phyloP scores from a whole-genome alignment of 2,329 filamentous ascomycete genomes.

The Penicillium sp. region DNA sequence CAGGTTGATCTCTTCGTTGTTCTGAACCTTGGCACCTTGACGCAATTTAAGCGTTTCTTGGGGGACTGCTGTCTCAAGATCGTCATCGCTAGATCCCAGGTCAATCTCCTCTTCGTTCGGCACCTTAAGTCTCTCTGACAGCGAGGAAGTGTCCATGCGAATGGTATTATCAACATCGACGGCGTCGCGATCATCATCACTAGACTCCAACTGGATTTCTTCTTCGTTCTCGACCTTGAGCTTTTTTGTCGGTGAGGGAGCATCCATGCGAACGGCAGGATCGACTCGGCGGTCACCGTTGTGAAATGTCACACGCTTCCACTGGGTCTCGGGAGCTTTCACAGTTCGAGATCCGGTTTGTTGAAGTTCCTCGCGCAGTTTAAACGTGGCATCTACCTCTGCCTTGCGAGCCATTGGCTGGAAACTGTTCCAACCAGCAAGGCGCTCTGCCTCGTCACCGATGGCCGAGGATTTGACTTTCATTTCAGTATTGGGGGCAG shows the following conservation, averaged over 20 bases:
- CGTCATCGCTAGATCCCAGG: conserved; percentile 29
- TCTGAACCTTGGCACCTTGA: neutral
- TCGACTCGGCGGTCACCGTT: neutral
- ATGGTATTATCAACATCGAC: neutral
- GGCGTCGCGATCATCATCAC: conserved; percentile 16
- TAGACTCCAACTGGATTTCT: conserved; percentile 42
- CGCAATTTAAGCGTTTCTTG: neutral
- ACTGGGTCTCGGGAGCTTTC: neutral
- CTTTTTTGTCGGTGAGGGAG: neutral
- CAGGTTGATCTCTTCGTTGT: neutral
- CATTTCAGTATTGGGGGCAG: neutral
- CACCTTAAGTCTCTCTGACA: conserved; percentile 43
- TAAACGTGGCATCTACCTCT: neutral
- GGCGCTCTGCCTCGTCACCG: neutral
- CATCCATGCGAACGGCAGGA: neutral
- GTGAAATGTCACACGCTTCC: neutral
- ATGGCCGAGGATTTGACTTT: neutral
- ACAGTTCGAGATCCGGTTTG: neutral
- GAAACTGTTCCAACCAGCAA: neutral
- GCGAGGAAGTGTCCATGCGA: neutral
- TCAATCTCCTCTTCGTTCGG: conserved; percentile 55
- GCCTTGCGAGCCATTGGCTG: neutral
- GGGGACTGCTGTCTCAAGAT: neutral
- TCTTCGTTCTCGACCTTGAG: conserved; percentile 58
- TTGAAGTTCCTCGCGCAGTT: neutral